Evolutionary conservation across 495 filamentous ascomycete genomes (phyloP), one percentile per base, ranked within the genome.

Genomic region (Pseudevernia furfuracea): DNA sequence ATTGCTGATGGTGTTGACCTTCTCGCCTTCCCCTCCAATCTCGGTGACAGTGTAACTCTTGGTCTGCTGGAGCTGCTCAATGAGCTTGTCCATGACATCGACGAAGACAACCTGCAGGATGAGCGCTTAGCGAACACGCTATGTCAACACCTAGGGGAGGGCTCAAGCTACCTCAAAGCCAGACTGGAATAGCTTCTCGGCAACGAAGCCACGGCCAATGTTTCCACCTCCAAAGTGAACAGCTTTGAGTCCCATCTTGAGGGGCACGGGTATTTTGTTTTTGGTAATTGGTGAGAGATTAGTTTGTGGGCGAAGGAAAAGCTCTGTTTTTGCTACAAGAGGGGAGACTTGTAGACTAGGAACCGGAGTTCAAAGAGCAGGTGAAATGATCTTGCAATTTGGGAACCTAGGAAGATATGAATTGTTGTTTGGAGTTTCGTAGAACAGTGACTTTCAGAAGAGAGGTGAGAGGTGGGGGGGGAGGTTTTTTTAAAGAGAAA

Each of bases 171-270:
- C 70, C 66, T 71, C 70, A 56, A 43, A 71, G 58, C 70, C 89
- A 9, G 88, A 89, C 68, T 88, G 82, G 77, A 95, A 87, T 57
- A 97, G 85, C 79, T 97, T 85, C 66, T 87, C 85, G 60, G 82
- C 85, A 34, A 88, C 84, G 62, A 85, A 85, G 68, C 84, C 82
- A 71, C 84, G 82, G 72, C 85, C 85, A 75, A 96, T 96, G 81
- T 96, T 96, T 71, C 92, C 92, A 72, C 91, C 91, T 64, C 92
- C 92, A 70, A 96, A 96, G 77, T 96, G 92, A 70, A 96, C 84
- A 60, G 90, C 91, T 74, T 91, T 95, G 77, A 89, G 90, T 59
- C 74, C 77, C 83, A 86, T 87, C 67, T n/a, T 58, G 25, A 30
- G 25, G 39, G n/a, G 39, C 12, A 23, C 17, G 11, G n/a, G n/a